Percentiles rank a stretch among this genome's conserved stretches.
phyloP scores from a whole-genome alignment of 345 rosid species.

The Citrus maxima region DNA sequence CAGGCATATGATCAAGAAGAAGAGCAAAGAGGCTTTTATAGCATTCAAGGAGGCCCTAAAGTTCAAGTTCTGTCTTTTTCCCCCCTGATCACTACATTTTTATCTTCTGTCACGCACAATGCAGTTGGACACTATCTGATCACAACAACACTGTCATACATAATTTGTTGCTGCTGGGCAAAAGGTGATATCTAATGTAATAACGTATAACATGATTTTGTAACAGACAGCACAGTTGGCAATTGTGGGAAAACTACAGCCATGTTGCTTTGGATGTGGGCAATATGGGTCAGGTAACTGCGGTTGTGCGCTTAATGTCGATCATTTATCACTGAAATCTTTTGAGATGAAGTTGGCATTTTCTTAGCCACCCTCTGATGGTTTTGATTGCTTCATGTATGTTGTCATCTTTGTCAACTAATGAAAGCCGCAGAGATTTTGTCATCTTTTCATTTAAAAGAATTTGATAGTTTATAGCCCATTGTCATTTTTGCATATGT shows the following conservation, averaged over 20 bases:
- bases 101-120: not conserved
- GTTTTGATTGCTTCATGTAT: not conserved
- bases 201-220: conserved; percentile 10
- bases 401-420: not conserved
- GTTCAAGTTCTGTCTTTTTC: conserved; percentile 53
- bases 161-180: not conserved
- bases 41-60: conserved; percentile 96
- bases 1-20: conserved; percentile 94
- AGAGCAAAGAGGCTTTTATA: conserved; percentile 78
- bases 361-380: not conserved
- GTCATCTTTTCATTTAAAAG: not conserved
- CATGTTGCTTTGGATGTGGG: conserved; percentile 90
- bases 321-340: not conserved
- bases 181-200: not conserved
- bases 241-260: conserved; percentile 87
- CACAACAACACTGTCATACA: not conserved
- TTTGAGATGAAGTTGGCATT: not conserved
- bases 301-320: conserved; percentile 18
- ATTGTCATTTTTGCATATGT: not conserved
- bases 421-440: not conserved
- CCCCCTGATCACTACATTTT: not conserved
- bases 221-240: conserved; percentile 93
- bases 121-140: not conserved
- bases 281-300: conserved; percentile 67
- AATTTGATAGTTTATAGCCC: not conserved